Percentiles rank a stretch among this genome's conserved stretches.
phyloP scores from a whole-genome alignment of 495 filamentous ascomycete species.

The Penicillium atrosanguineum region DNA sequence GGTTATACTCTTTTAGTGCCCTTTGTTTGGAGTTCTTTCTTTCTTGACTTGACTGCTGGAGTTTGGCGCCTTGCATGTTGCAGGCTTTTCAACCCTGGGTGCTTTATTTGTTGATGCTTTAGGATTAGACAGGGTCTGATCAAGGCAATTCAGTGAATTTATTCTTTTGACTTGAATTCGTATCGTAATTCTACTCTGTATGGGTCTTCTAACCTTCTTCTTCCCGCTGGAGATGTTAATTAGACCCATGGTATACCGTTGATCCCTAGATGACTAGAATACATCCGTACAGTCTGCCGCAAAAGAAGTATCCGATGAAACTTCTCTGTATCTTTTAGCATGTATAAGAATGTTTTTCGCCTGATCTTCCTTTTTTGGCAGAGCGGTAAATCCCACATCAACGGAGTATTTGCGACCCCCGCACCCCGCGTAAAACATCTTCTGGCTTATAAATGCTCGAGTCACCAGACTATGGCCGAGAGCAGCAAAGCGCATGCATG shows the following conservation, averaged over 20 bases:
- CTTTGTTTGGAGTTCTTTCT: not conserved
- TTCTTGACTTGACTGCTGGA: slow-evolving; percentile 4
- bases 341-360: not conserved
- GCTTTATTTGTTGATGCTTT: not conserved
- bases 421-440: not conserved
- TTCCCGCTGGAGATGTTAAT: too few relatives aligned
- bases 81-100: slow-evolving; percentile 1
- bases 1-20: slow-evolving; percentile 1
- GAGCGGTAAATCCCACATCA: not conserved
- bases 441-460: not conserved
- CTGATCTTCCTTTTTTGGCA: not conserved
- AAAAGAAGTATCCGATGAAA: too few relatives aligned
- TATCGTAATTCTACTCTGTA: too few relatives aligned
- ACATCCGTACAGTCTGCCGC: too few relatives aligned
- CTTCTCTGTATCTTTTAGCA: too few relatives aligned
- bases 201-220: too few relatives aligned
- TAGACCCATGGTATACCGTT: too few relatives aligned
- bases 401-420: not conserved
- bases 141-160: not conserved
- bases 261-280: too few relatives aligned
- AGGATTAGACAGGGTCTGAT: not conserved
- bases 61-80: not conserved
- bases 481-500: slow-evolving; percentile 1
- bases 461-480: not conserved
- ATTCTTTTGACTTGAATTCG: not conserved